Evolutionary conservation across 495 filamentous ascomycete genomes (phyloP), one percentile per base, ranked within the genome.

Genomic region (Penicillium atrosanguineum): DNA sequence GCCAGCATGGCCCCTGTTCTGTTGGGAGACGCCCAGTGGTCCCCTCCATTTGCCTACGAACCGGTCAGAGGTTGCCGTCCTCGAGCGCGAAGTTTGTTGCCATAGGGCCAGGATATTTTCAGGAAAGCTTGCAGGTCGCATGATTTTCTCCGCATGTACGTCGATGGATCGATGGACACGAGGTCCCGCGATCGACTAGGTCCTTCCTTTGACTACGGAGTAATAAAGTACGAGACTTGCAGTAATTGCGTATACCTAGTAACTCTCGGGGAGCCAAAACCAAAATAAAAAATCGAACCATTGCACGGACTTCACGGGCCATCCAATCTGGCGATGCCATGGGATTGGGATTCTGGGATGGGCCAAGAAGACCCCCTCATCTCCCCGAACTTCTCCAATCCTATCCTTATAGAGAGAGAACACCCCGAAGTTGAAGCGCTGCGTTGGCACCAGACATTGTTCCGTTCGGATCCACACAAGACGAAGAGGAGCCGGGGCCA

Each of bases 1-100:
- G 25, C 64, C 56, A 48, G 61, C 64, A 62, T 62, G 31, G 9
- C 29, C 64, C 64, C 59, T 60, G 61, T 57, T 31, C n/a, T 5
- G 28, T 21, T 2, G 47, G 25, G 15, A 36, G 23, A 42, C 44
- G 42, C 44, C 55, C 19, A 60, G 53, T 63, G 56, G 46, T 23
- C 42, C 31, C 23, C 36, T 23, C 18, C 49, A 25, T 43, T 59
- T 55, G 45, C 42, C 44, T 44, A 57, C 53, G 50, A 62, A 54
- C 61, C 55, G 58, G 55, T 61, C 44, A 53, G 42, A 41, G 21
- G 23, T 48, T 52, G 56, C 38, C 43, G 28, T 15, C 38, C 52
- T 53, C 21, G 25, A 4, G 57, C 41, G 45, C 44, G 61, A 64
- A 67, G 64, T 58, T 67, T 60, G 57, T 61, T 57, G 43, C 25